Conservation (phyloP, 2,329 filamentous ascomycete genomes). For the Cladophialophora carrionii region DNA sequence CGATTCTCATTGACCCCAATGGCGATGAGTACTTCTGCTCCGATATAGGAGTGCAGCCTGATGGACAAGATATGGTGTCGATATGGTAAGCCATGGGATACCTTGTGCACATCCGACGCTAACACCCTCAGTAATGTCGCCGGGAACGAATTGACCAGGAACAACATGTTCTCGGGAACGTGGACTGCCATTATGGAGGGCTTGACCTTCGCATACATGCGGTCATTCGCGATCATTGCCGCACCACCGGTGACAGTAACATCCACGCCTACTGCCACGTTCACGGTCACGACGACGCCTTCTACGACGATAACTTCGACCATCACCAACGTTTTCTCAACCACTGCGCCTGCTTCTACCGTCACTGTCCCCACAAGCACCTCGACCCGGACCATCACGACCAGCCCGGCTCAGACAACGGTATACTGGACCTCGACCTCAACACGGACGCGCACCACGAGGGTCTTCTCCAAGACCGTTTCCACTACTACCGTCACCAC, state of each 20-base stretch:
- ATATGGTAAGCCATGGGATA: slow-evolving; percentile 30
- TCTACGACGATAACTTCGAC: slow-evolving; percentile 30
- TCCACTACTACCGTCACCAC: slow-evolving; percentile 30
- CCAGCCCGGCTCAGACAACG: slow-evolving; percentile 28
- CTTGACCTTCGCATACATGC: slow-evolving; percentile 35
- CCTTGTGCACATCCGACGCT: slow-evolving; percentile 3
- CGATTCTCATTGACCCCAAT: slow-evolving; percentile 35
- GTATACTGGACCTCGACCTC: slow-evolving; percentile 28
- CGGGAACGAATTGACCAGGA: slow-evolving; percentile 33
- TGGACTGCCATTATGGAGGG: slow-evolving; percentile 37
- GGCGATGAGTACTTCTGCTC: slow-evolving; percentile 37
- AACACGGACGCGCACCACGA: slow-evolving; percentile 26
- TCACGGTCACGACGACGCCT: slow-evolving; percentile 29
- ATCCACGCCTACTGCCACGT: slow-evolving; percentile 30
- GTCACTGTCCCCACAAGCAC: slow-evolving; percentile 32
- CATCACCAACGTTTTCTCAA: slow-evolving; percentile 26
- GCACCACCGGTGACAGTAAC: slow-evolving; percentile 33
- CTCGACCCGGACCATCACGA: slow-evolving; percentile 28
- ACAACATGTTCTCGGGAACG: slow-evolving; percentile 34
- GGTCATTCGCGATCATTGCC: slow-evolving; percentile 33
- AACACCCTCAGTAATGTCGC: slow-evolving; percentile 30
- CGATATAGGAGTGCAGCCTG: slow-evolving; percentile 32
- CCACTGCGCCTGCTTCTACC: slow-evolving; percentile 26
- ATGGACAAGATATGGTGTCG: slow-evolving; percentile 31
- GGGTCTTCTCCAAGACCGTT: slow-evolving; percentile 27